A percentile compares a stretch with the other conserved stretches of the same genome.
phyloP scores from a whole-genome alignment of 495 filamentous ascomycete genomes.

The Talaromyces ruber region DNA sequence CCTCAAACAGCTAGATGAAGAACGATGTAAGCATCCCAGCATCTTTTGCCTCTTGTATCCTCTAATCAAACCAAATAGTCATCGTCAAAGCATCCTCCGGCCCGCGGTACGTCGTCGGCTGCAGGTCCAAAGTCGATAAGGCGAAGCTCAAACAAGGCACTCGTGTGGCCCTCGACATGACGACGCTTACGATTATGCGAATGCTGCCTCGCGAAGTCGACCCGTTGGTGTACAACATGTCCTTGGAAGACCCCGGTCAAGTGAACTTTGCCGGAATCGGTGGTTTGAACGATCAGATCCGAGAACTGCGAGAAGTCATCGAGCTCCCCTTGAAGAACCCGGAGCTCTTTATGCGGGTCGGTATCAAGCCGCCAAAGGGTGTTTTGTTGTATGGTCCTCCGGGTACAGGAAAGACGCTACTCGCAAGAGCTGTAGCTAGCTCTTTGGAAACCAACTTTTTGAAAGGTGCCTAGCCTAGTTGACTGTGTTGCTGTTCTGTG shows the following conservation, averaged over 20 bases:
- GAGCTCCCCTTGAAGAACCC: constrained; percentile 98
- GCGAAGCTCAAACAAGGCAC: constrained; percentile 95
- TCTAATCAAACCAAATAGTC: constrained; percentile 26
- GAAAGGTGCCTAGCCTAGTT: constrained; percentile 56
- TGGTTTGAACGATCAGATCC: constrained; percentile 97
- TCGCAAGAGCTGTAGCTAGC: constrained; percentile 93
- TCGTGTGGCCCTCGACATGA: constrained; percentile 98
- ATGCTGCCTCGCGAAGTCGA: constrained; percentile 99
- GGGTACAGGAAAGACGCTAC: constrained; percentile 92
- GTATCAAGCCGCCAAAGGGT: constrained; percentile 98
- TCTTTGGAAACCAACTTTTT: constrained; percentile 97
- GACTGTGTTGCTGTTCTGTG: neutral
- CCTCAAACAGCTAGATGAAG: constrained; percentile 96
- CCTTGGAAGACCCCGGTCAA: constrained; percentile 93
- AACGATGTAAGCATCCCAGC: constrained; percentile 68
- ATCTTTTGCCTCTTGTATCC: neutral
- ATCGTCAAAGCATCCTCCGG: constrained; percentile 92
- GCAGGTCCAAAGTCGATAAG: constrained; percentile 96
- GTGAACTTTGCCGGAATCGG: constrained; percentile 99
- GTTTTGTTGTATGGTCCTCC: constrained; percentile 96
- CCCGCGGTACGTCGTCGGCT: constrained; percentile 96
- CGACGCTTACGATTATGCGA: constrained; percentile 98
- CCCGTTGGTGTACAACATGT: constrained; percentile 99
- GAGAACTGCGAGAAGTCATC: constrained; percentile 96
- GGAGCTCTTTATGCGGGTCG: constrained; percentile 91